Evolutionary conservation across 2,329 filamentous ascomycete genomes (phyloP).

Genomic region (Chalaropsis ovoidea): DNA sequence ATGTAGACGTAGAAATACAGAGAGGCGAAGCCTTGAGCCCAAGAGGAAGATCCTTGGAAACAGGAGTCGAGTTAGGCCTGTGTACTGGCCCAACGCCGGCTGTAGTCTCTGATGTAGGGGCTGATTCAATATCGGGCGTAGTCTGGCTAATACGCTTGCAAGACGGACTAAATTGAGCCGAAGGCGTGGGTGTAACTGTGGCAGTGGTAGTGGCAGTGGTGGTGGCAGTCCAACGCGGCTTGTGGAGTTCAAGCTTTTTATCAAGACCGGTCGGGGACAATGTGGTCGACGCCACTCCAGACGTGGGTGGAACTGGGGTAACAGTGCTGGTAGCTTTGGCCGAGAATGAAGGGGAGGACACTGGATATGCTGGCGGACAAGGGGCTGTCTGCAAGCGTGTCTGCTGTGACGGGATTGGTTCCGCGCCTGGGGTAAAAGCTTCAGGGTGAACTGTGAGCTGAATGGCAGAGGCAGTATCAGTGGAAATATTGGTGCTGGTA

Average conservation of each 20-base stretch:
- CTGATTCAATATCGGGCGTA: neutral
- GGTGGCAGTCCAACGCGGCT: neutral
- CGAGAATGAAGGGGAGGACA: neutral
- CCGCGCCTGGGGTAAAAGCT: neutral
- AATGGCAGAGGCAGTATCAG: neutral
- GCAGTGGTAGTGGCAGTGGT: neutral
- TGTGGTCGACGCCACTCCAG: neutral
- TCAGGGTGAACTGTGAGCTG: neutral
- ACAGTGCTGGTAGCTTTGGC: neutral
- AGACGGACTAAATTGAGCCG: neutral
- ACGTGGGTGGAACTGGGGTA: neutral
- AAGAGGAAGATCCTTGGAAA: neutral
- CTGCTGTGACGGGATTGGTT: neutral
- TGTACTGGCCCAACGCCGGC: no score
- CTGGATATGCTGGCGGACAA: neutral
- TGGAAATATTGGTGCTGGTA: neutral
- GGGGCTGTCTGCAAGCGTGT: neutral
- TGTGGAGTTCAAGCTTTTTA: neutral
- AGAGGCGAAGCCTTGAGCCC: neutral
- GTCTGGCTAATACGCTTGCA: neutral
- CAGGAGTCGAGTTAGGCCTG: neutral
- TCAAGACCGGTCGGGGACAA: neutral
- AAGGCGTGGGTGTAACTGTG: conserved; percentile 1
- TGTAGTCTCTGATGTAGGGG: neutral
- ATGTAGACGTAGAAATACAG: neutral